Evolutionary conservation across 2,329 filamentous ascomycete genomes (phyloP).

Genomic region (Alternaria ethzedia): DNA sequence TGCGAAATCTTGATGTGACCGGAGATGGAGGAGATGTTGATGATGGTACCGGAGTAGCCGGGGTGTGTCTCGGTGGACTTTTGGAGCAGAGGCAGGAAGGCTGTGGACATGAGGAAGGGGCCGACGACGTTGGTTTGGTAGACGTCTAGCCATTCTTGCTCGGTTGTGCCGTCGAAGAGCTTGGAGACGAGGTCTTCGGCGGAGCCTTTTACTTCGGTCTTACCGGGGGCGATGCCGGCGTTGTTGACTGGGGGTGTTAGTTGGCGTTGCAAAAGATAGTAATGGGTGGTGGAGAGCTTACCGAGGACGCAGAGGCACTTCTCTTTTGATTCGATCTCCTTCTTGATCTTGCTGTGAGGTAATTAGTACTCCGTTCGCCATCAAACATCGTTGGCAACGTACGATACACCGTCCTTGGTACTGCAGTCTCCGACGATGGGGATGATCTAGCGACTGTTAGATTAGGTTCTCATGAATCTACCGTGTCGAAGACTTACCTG

Average conservation of each 20-base stretch:
- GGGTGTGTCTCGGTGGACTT: slow-evolving; percentile 51
- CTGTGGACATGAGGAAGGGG: slow-evolving; percentile 56
- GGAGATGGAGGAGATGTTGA: slow-evolving; percentile 56
- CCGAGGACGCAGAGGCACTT: slow-evolving; percentile 55
- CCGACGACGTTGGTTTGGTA: slow-evolving; percentile 57
- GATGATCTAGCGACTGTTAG: slow-evolving; percentile 43
- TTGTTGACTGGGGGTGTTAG: slow-evolving; percentile 33
- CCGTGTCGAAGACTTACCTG: slow-evolving; percentile 19
- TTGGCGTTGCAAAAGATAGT: slow-evolving; percentile 44
- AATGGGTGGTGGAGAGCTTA: neutral
- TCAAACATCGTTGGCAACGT: slow-evolving; percentile 2
- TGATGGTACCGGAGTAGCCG: slow-evolving; percentile 53
- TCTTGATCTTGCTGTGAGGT: slow-evolving; percentile 44
- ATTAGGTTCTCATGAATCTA: neutral
- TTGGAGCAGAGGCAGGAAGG: slow-evolving; percentile 55
- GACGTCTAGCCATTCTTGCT: slow-evolving; percentile 54
- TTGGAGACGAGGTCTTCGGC: slow-evolving; percentile 53
- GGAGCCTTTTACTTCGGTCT: slow-evolving; percentile 47
- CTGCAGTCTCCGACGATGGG: slow-evolving; percentile 54
- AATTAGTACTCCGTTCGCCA: neutral
- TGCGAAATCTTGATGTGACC: slow-evolving; percentile 56
- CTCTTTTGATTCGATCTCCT: slow-evolving; percentile 54
- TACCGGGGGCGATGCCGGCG: slow-evolving; percentile 53
- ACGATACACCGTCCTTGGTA: slow-evolving; percentile 53
- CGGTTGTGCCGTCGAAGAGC: slow-evolving; percentile 53